phyloP scores from a whole-genome alignment of 1,139 yeast species.

The Candida sp. region DNA sequence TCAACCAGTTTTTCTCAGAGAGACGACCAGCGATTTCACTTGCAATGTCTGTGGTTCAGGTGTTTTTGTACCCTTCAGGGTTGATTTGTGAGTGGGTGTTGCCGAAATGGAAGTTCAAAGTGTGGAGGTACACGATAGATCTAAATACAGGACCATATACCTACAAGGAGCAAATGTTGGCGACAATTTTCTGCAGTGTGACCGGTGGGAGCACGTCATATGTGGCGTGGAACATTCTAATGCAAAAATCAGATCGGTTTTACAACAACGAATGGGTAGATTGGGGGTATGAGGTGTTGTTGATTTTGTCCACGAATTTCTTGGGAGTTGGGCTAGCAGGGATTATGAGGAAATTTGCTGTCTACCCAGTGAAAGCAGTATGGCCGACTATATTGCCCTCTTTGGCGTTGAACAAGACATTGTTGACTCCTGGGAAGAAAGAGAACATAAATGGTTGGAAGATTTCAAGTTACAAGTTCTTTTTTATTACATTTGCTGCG shows the following conservation, averaged over 20 bases:
- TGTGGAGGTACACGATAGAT: slow-evolving; percentile 15
- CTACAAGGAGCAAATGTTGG: slow-evolving; percentile 31
- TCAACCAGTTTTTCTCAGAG: slow-evolving; percentile 61
- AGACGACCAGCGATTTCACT: slow-evolving; percentile 57
- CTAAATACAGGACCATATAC: slow-evolving; percentile 36
- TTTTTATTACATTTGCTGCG: slow-evolving; percentile 23
- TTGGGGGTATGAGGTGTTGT: slow-evolving; percentile 53
- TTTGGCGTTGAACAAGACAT: slow-evolving; percentile 58
- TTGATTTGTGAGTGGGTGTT: slow-evolving; percentile 20
- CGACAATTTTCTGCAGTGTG: slow-evolving; percentile 27
- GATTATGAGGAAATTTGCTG: slow-evolving; percentile 55
- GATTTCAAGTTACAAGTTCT: slow-evolving; percentile 34
- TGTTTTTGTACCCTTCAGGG: slow-evolving; percentile 29
- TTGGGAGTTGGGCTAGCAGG: slow-evolving; percentile 72
- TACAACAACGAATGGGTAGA: slow-evolving; percentile 47
- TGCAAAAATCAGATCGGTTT: slow-evolving; percentile 42
- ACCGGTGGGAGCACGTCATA: slow-evolving; percentile 43
- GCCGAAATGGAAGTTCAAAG: slow-evolving; percentile 22
- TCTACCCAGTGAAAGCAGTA: slow-evolving; percentile 58
- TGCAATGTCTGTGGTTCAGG: slow-evolving; percentile 35
- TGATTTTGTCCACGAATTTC: slow-evolving; percentile 57
- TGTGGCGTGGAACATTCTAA: slow-evolving; percentile 46
- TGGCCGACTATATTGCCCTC: slow-evolving; percentile 65
- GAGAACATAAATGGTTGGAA: slow-evolving; percentile 44
- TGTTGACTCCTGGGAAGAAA: slow-evolving; percentile 45